These are phyloP conservation scores for Salicornia ramosissima DNA, from an alignment of 148 eudicot species.

Conservation along the genomic window DNA sequence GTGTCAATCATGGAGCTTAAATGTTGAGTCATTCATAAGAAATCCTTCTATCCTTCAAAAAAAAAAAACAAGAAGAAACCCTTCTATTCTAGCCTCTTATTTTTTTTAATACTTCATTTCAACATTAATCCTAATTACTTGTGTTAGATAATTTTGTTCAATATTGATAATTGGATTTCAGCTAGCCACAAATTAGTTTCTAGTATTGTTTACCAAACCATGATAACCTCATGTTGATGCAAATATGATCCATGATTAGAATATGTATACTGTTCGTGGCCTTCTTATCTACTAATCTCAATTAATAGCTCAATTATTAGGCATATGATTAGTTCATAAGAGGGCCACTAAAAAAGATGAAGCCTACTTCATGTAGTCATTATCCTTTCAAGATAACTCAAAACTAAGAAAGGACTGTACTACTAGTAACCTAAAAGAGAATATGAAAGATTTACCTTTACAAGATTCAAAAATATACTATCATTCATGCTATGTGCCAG, in stretches of 20 bases:
- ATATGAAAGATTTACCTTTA: background rate
- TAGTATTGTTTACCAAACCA: constrained; percentile 14
- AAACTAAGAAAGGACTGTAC: background rate
- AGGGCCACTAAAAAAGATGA: constrained; percentile 7
- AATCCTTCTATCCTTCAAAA: background rate
- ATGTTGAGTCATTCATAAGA: background rate
- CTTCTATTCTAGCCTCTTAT: background rate
- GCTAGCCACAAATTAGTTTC: constrained; percentile 1
- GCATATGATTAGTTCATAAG: constrained; percentile 4
- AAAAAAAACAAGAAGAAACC: too few relatives aligned
- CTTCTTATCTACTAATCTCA: constrained; percentile 22
- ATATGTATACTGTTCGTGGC: constrained; percentile 6
- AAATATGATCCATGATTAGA: constrained; percentile 24
- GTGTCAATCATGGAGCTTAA: background rate
- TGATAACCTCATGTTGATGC: constrained; percentile 9
- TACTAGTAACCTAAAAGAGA: background rate
- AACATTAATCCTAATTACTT: background rate
- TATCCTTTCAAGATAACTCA: background rate
- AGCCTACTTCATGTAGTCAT: constrained; percentile 1
- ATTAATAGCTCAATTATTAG: constrained; percentile 10
- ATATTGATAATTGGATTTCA: background rate
- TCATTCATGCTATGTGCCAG: background rate
- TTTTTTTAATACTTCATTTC: background rate
- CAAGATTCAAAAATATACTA: constrained; percentile 16
- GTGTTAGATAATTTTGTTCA: background rate